These are phyloP conservation scores for Corchorus capsularis DNA, from an alignment of 345 rosid genomes.

Conservation along the genomic window DNA sequence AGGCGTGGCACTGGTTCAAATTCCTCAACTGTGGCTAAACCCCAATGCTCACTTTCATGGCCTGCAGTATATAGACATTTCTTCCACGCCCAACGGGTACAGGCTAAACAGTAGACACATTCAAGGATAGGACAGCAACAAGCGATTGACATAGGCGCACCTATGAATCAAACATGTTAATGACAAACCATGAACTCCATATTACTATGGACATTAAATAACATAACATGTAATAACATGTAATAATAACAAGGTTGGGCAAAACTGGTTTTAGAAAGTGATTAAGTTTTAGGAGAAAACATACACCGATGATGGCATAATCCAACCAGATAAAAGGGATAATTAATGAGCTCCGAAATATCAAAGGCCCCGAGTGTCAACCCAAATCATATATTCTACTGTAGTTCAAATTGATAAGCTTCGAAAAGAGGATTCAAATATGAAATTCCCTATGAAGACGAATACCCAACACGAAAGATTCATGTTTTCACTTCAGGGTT, in stretches of 20 bases:
- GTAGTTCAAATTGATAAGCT: not conserved
- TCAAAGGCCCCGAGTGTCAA: not conserved
- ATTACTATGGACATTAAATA: not conserved
- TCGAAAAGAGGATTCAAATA: not conserved
- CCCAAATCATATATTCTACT: not conserved
- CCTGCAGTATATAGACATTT: constrained; percentile 89
- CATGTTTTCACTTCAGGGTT: constrained; percentile 14
- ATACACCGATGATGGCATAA: not conserved
- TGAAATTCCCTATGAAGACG: not conserved
- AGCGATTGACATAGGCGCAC: constrained; percentile 65
- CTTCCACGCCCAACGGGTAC: constrained; percentile 87
- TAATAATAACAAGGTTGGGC: not conserved
- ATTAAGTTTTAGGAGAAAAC: not conserved
- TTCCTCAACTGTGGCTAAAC: constrained; percentile 71
- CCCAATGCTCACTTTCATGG: constrained; percentile 89
- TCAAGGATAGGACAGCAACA: constrained; percentile 87
- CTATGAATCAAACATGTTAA: constrained; percentile 42
- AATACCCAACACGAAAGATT: not conserved
- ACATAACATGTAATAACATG: not conserved
- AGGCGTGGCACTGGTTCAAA: constrained; percentile 78
- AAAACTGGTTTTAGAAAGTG: not conserved
- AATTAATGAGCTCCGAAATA: not conserved
- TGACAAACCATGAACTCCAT: not conserved
- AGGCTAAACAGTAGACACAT: constrained; percentile 85
- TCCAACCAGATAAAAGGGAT: not conserved